Evolutionary conservation across 805 yeast species (phyloP).

Genomic region (Saccharomycopsis capsularis): DNA sequence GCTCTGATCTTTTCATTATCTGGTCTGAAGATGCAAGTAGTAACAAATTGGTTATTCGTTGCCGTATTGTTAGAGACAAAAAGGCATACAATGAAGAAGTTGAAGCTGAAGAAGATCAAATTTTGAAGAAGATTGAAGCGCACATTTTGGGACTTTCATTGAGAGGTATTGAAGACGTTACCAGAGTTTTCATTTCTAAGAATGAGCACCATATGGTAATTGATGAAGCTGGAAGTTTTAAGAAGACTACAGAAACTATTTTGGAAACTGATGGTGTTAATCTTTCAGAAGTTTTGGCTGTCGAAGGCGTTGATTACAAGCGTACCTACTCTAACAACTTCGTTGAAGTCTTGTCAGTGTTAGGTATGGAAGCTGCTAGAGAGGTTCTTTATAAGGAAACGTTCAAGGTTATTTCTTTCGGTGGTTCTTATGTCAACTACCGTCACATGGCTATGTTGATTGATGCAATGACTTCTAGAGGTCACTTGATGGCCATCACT

Average conservation of each 20-base stretch:
- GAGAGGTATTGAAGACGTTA: conserved; percentile 92
- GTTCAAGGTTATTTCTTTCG: conserved; percentile 95
- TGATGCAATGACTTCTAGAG: conserved; percentile 97
- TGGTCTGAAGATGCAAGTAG: conserved; percentile 98
- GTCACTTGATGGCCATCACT: conserved; percentile 96
- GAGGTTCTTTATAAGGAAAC: conserved; percentile 90
- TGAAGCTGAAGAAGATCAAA: conserved; percentile 94
- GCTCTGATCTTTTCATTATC: conserved; percentile 91
- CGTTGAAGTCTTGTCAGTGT: conserved; percentile 87
- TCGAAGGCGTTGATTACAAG: conserved; percentile 87
- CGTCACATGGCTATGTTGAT: conserved; percentile 97
- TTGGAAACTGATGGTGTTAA: conserved; percentile 98
- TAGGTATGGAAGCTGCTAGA: conserved; percentile 98
- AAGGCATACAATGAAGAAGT: conserved; percentile 88
- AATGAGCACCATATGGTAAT: conserved; percentile 37
- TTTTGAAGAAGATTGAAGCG: conserved; percentile 88
- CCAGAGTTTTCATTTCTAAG: conserved; percentile 64
- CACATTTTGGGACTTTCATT: conserved; percentile 94
- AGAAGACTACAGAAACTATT: conserved; percentile 93
- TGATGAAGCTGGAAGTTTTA: conserved; percentile 77
- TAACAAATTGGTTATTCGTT: conserved; percentile 91
- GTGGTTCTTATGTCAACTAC: conserved; percentile 98
- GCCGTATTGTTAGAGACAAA: conserved; percentile 97
- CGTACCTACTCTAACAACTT: conserved; percentile 95
- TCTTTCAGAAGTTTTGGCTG: conserved; percentile 88